phyloP scores from a whole-genome alignment of 129 eudicot species.

The Glebionis coronaria region DNA sequence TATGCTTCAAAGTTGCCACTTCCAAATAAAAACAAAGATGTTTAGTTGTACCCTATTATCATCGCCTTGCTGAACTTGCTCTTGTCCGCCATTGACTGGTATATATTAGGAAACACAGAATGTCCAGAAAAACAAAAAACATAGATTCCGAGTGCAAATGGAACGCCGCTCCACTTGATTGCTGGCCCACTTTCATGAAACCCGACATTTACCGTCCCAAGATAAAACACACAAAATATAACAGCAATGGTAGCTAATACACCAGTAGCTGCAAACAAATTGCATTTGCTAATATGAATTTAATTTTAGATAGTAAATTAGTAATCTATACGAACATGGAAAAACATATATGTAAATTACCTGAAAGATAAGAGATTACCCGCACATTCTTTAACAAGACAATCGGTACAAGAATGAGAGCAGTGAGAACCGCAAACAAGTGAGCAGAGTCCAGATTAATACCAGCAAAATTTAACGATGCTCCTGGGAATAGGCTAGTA shows the following conservation, averaged over 20 bases:
- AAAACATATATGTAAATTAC: constrained; percentile 24
- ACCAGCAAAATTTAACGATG: constrained; percentile 49
- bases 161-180: constrained; percentile 71
- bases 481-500: constrained; percentile 64
- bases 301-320: too few relatives aligned
- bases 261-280: constrained; percentile 72
- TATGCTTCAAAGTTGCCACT: not conserved
- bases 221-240: constrained; percentile 51
- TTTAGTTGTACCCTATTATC: constrained; percentile 44
- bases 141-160: constrained; percentile 82
- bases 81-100: constrained; percentile 95
- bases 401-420: constrained; percentile 67
- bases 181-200: constrained; percentile 54
- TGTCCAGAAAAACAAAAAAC: constrained; percentile 91
- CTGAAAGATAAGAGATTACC: constrained; percentile 80
- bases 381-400: constrained; percentile 73
- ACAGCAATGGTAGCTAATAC: constrained; percentile 64
- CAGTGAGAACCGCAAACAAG: constrained; percentile 61
- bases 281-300: not conserved
- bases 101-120: constrained; percentile 89
- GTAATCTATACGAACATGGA: too few relatives aligned
- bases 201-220: constrained; percentile 62
- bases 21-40: not conserved
- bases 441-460: constrained; percentile 60
- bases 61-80: constrained; percentile 64